Base-by-base conservation (phyloP, 805 yeast genomes). In the Yamadazyma sp. region DNA sequence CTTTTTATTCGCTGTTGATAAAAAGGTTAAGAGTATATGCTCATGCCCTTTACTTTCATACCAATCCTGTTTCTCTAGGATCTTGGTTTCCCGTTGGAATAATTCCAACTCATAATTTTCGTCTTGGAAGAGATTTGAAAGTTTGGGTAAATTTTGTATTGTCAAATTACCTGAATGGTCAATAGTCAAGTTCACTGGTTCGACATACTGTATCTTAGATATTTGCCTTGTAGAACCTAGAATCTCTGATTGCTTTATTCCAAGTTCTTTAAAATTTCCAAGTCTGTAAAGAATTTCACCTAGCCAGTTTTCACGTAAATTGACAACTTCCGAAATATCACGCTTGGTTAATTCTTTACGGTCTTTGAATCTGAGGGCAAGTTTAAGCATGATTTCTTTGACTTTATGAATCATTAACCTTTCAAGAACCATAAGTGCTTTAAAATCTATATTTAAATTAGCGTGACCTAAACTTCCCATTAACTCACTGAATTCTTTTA, bases 11-110 rank as follows among this genome's bases (percentile, higher is more conserved):
- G 26, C 38, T 3, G 51, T 48, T 7, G 42, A 30, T 21, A 50
- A 12, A 22, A 7, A 30, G 3, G 52, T 48, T 5, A 53, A 38
- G 12, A 53, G 23, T 4, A 40, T 36, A 36, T 50, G 54, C 35
- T 53, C 56, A 20, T 53, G 39, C 9, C 37, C 37, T 13, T 25
- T 33, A 12, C 49, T 40, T 19, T 42, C 40, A 15, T 9, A 14
- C 13, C 24, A 12, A 26, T 53, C 58, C 13, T 14, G 25, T 5
- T 33, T 24, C 6, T 51, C 50, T 20, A 50, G 33, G 1, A 26
- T 7, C 11, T 25, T 33, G 4, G 40, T 36, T 30, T 50, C 50
- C 20, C 24, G 14, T 17, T 31, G 27, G 22, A 24, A 32, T 23
- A 35, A 27, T 23, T n/a, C 20, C 24, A 23, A 20, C 31, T 43